phyloP scores from a whole-genome alignment of 345 rosid species.

The Clausena lansium region DNA sequence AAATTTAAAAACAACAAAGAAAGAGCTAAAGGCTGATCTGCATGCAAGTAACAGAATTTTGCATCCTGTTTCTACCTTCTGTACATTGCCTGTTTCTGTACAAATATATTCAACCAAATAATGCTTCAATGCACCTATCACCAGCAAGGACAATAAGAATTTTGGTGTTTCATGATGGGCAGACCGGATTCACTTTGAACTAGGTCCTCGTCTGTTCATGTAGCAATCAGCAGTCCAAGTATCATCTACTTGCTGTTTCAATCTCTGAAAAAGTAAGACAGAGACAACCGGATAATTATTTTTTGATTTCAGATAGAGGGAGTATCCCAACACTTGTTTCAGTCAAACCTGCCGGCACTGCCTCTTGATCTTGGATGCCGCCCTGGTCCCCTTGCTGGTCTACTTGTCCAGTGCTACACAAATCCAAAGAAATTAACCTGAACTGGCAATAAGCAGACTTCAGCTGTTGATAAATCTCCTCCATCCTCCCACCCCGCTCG shows the following conservation, averaged over 20 bases:
- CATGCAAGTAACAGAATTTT: neutral
- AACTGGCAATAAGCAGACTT: constrained; percentile 70
- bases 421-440: constrained; percentile 31
- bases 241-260: constrained; percentile 9
- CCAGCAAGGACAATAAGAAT: neutral
- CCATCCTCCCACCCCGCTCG: constrained; percentile 53
- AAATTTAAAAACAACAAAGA: neutral
- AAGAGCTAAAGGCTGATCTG: neutral
- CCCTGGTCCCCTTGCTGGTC: constrained; percentile 17
- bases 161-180: neutral
- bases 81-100: neutral
- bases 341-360: constrained; percentile 31
- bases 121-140: neutral
- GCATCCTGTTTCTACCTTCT: neutral
- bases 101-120: neutral
- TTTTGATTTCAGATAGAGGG: neutral
- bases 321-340: neutral
- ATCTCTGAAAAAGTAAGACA: constrained; percentile 25
- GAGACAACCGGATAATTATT: constrained; percentile 8
- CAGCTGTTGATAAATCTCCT: constrained; percentile 46
- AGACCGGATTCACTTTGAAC: neutral
- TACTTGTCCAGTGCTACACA: constrained; percentile 17
- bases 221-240: constrained; percentile 9
- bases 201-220: neutral
- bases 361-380: constrained; percentile 24